Evolutionary conservation across 2,329 filamentous ascomycete species (phyloP).

Genomic region (Aspergillus fructus): DNA sequence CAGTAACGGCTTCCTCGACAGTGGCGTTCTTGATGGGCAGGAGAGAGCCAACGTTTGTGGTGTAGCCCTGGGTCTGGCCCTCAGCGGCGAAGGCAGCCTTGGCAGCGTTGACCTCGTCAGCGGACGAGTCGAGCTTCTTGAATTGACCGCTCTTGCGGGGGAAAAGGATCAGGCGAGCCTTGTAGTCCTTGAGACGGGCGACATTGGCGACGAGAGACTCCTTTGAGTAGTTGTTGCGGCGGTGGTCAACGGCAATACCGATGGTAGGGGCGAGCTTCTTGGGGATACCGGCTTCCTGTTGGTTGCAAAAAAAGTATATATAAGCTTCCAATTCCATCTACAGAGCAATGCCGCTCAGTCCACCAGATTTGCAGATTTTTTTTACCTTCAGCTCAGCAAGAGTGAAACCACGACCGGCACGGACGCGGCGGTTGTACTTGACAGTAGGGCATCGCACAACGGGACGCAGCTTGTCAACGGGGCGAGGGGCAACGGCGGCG

Average conservation of each 20-base stretch:
- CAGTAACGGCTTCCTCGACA: conserved; percentile 60
- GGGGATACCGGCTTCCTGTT: conserved; percentile 88
- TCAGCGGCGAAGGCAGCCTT: conserved; percentile 53
- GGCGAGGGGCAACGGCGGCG: conserved; percentile 89
- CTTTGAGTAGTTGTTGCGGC: conserved; percentile 95
- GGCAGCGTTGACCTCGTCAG: conserved; percentile 75
- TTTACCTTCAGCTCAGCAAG: conserved; percentile 95
- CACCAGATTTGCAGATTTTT: background rate
- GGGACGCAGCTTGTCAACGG: conserved; percentile 94
- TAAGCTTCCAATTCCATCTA: background rate
- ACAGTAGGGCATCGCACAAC: conserved; percentile 96
- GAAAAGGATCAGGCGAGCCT: conserved; percentile 93
- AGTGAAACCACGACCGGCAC: conserved; percentile 96
- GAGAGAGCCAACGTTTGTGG: conserved; percentile 55
- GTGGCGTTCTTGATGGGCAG: conserved; percentile 71
- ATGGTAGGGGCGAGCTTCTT: conserved; percentile 92
- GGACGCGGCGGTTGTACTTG: conserved; percentile 99
- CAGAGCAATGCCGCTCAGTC: background rate
- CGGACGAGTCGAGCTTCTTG: conserved; percentile 88
- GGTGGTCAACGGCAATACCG: conserved; percentile 94
- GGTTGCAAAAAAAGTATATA: conserved; percentile 17
- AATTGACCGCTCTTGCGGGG: conserved; percentile 89
- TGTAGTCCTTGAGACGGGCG: conserved; percentile 96
- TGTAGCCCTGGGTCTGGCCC: conserved; percentile 53
- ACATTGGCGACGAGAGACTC: conserved; percentile 95